These are phyloP conservation scores for Colletotrichum musae DNA, from an alignment of 2,329 filamentous ascomycete species.

Conservation along the genomic window DNA sequence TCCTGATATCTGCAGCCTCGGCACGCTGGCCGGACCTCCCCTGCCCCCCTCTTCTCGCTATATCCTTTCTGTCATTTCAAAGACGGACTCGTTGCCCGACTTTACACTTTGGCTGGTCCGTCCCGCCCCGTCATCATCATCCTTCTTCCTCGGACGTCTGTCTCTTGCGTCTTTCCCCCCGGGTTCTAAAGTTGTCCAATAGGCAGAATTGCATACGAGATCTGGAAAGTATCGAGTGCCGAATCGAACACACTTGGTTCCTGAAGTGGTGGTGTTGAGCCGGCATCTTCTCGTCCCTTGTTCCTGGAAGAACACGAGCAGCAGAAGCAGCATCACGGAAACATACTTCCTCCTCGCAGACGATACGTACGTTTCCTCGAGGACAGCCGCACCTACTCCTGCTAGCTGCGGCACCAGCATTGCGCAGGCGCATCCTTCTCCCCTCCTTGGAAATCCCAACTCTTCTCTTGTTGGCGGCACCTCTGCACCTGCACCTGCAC, in stretches of 20 bases:
- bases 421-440: too few relatives aligned
- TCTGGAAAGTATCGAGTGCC: neutral
- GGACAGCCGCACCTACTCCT: constrained; percentile 3
- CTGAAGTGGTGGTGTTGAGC: constrained; percentile 5
- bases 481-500: constrained; percentile 22
- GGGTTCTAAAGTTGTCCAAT: neutral
- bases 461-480: constrained; percentile 12
- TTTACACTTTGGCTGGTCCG: constrained; percentile 5
- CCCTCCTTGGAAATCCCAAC: neutral
- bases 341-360: constrained; percentile 1
- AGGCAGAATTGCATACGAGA: neutral
- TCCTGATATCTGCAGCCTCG: constrained; percentile 30
- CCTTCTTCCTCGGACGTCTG: too few relatives aligned
- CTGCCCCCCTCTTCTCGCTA: neutral
- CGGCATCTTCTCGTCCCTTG: constrained; percentile 16
- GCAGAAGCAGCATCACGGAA: neutral
- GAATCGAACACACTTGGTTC: constrained; percentile 5
- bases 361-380: neutral
- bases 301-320: constrained; percentile 22
- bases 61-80: neutral
- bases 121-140: neutral
- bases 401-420: neutral
- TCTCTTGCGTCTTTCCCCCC: too few relatives aligned
- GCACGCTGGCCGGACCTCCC: neutral
- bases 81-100: neutral